Conservation (phyloP, 176 grass and related monocot species). For the Tillandsia leiboldiana region DNA sequence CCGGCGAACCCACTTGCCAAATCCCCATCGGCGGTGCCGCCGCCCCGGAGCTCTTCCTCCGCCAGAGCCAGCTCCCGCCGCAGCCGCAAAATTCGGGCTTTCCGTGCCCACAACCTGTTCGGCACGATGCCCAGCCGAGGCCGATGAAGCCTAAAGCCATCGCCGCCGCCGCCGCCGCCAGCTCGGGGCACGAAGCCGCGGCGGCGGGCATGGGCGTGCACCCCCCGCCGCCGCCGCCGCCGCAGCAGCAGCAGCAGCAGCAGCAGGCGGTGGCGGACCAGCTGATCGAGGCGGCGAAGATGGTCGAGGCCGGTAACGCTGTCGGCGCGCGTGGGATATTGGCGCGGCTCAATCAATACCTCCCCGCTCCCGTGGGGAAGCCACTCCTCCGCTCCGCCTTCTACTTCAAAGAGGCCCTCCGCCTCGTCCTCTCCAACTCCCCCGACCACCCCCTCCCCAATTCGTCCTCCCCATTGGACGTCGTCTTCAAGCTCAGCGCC, state of each 20-base stretch:
- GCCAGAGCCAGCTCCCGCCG: constrained; percentile 20
- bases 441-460: background rate
- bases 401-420: constrained; percentile 35
- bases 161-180: too few relatives aligned
- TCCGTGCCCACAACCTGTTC: constrained; percentile 14
- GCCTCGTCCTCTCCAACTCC: constrained; percentile 11
- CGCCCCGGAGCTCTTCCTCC: constrained; percentile 33
- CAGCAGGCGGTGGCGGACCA: constrained; percentile 34
- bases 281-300: constrained; percentile 65
- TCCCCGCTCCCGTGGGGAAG: constrained; percentile 6
- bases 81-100: constrained; percentile 24
- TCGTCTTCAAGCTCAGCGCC: constrained; percentile 45
- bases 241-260: constrained; percentile 11
- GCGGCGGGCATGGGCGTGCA: too few relatives aligned
- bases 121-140: constrained; percentile 19
- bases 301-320: constrained; percentile 61
- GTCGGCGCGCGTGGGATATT: constrained; percentile 87
- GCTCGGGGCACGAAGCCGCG: too few relatives aligned
- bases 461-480: constrained; percentile 32
- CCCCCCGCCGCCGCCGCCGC: constrained; percentile 35
- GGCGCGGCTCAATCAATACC: constrained; percentile 92
- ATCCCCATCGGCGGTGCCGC: background rate
- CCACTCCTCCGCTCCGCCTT: constrained; percentile 38
- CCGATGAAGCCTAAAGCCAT: background rate
- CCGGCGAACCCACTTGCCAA: constrained; percentile 6